Evolutionary conservation across 2,329 filamentous ascomycete genomes (phyloP).

Genomic region (Podosphaera leucotricha): DNA sequence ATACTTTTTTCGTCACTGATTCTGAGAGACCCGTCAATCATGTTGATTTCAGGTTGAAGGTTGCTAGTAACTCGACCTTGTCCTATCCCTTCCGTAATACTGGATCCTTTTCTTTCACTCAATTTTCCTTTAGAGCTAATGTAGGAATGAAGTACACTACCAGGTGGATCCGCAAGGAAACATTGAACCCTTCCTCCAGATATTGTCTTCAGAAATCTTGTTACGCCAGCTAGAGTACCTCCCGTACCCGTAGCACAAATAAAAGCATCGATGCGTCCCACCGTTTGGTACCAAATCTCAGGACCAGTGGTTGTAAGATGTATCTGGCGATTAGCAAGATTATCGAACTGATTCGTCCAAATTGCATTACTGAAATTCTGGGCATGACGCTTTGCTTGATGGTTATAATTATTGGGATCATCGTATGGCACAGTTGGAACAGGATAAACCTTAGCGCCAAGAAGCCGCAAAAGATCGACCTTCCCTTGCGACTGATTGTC

Average conservation of each 20-base stretch:
- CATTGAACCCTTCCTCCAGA: slow-evolving; percentile 58
- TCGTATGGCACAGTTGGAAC: slow-evolving; percentile 92
- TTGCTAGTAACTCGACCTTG: slow-evolving; percentile 96
- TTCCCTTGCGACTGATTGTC: slow-evolving; percentile 97
- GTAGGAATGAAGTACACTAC: slow-evolving; percentile 81
- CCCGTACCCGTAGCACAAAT: slow-evolving; percentile 87
- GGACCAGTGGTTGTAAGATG: slow-evolving; percentile 95
- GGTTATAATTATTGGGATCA: slow-evolving; percentile 92
- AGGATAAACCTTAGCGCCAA: slow-evolving; percentile 87
- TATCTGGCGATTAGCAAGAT: slow-evolving; percentile 75
- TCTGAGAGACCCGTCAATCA: slow-evolving; percentile 63
- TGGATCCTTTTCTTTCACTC: slow-evolving; percentile 57
- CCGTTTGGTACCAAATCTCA: slow-evolving; percentile 89
- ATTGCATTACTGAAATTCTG: slow-evolving; percentile 45
- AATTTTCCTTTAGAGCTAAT: slow-evolving; percentile 66
- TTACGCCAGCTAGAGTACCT: slow-evolving; percentile 73
- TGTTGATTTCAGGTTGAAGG: slow-evolving; percentile 56
- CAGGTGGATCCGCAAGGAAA: slow-evolving; percentile 84
- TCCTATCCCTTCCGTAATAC: slow-evolving; percentile 93
- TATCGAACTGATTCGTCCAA: slow-evolving; percentile 99
- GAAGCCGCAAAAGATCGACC: slow-evolving; percentile 70
- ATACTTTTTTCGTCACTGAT: slow-evolving; percentile 88
- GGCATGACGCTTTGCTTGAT: slow-evolving; percentile 81
- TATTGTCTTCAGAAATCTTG: slow-evolving; percentile 67
- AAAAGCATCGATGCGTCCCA: slow-evolving; percentile 71